Percentiles rank a stretch among this genome's conserved stretches.
Conservation (phyloP, 805 yeast species). For the Saturnispora mendoncae region DNA sequence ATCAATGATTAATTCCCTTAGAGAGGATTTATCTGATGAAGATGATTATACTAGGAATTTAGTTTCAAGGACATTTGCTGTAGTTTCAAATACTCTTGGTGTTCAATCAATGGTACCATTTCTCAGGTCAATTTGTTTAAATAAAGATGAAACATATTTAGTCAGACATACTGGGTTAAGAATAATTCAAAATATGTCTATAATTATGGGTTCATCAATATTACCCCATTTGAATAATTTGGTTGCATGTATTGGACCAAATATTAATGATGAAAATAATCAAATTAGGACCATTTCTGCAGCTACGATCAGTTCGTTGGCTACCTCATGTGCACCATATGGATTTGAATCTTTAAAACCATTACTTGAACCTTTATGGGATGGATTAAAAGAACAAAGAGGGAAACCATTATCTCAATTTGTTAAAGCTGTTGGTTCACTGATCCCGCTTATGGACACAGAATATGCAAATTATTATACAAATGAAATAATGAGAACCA, state of each 20-base stretch:
- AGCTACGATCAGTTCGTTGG: conserved; percentile 59
- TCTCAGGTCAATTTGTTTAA: conserved; percentile 65
- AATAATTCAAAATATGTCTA: conserved; percentile 67
- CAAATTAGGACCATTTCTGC: conserved; percentile 67
- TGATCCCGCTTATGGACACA: conserved; percentile 79
- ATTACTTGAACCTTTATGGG: conserved; percentile 70
- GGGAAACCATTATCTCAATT: conserved; percentile 73
- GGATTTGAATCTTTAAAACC: conserved; percentile 84
- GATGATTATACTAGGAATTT: conserved; percentile 76
- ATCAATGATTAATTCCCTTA: conserved; percentile 64
- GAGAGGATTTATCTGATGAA: conserved; percentile 74
- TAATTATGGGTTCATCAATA: conserved; percentile 58
- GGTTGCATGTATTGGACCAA: conserved; percentile 49
- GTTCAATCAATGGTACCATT: conserved; percentile 67
- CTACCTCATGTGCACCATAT: conserved; percentile 76
- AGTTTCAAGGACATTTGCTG: conserved; percentile 74
- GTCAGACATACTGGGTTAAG: conserved; percentile 79
- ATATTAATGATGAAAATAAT: conserved; percentile 58
- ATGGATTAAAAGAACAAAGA: conserved; percentile 64
- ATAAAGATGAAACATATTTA: conserved; percentile 62
- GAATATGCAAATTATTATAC: conserved; percentile 77
- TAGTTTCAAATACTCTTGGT: conserved; percentile 75
- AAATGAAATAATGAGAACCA: conserved; percentile 56
- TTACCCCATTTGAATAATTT: conserved; percentile 65
- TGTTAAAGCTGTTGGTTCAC: conserved; percentile 64